Evolutionary conservation across 192 early-diverging fungal genomes (phyloP).

Genomic region (Coemansia biformis): DNA sequence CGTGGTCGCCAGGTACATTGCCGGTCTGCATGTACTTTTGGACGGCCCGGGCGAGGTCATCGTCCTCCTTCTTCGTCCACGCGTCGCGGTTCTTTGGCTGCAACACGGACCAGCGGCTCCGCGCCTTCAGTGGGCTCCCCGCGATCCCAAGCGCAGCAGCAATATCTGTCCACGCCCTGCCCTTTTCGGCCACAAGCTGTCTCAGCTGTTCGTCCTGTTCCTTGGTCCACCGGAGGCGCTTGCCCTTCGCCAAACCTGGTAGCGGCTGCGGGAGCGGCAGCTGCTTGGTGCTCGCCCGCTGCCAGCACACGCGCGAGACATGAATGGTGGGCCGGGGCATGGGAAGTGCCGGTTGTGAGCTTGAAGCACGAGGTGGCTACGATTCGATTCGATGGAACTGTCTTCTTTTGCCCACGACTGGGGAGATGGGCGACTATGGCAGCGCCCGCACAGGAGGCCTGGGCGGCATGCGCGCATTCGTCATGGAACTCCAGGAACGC

Average conservation of each 20-base stretch:
- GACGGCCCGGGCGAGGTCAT: slow-evolving; percentile 16
- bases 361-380: too few relatives aligned
- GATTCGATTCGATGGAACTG: too few relatives aligned
- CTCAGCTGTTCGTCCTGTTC: slow-evolving; percentile 23
- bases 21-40: slow-evolving; percentile 10
- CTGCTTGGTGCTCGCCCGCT: too few relatives aligned
- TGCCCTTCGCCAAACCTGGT: not conserved
- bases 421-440: too few relatives aligned
- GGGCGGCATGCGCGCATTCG: too few relatives aligned
- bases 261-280: too few relatives aligned
- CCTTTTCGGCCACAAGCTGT: slow-evolving; percentile 13
- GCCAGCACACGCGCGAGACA: too few relatives aligned
- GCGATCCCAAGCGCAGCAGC: slow-evolving; percentile 24
- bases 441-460: too few relatives aligned
- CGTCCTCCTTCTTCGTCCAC: slow-evolving; percentile 34
- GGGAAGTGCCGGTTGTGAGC: too few relatives aligned
- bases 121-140: slow-evolving; percentile 21
- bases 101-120: slow-evolving; percentile 26
- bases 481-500: too few relatives aligned
- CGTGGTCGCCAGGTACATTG: slow-evolving; percentile 1
- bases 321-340: too few relatives aligned
- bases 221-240: slow-evolving; percentile 27
- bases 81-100: slow-evolving; percentile 13
- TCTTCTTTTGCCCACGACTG: too few relatives aligned
- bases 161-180: slow-evolving; percentile 20